A percentile compares a stretch with the other conserved stretches of the same genome.
phyloP scores from a whole-genome alignment of 805 yeast species.

The Ogataea thermomethanolica region DNA sequence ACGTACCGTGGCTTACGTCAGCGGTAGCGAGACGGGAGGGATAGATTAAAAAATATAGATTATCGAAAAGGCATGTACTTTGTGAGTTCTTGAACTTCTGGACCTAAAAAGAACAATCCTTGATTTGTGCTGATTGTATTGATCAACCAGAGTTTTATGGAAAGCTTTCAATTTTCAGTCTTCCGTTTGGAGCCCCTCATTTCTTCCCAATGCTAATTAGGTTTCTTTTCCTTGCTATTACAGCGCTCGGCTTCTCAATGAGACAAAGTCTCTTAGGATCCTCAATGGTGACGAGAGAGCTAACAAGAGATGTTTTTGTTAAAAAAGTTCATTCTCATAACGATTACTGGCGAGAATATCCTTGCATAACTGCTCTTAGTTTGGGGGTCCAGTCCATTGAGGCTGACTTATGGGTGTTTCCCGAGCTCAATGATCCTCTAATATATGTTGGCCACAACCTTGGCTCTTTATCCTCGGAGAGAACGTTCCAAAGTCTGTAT shows the following conservation, averaged over 20 bases:
- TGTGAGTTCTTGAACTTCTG: background rate
- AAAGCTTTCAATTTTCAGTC: too few relatives aligned
- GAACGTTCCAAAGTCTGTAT: constrained; percentile 49
- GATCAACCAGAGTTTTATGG: too few relatives aligned
- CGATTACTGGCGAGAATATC: constrained; percentile 52
- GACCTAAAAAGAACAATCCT: too few relatives aligned
- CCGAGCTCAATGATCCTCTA: constrained; percentile 19
- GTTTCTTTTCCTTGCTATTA: background rate
- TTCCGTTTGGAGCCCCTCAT: too few relatives aligned
- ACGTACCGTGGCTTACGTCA: background rate
- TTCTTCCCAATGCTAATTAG: background rate
- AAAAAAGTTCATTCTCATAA: constrained; percentile 50
- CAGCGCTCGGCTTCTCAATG: constrained; percentile 1
- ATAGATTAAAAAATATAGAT: background rate
- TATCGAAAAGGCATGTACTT: background rate
- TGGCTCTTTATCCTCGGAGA: constrained; percentile 40
- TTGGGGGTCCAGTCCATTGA: constrained; percentile 49
- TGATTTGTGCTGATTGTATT: too few relatives aligned
- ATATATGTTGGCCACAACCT: constrained; percentile 64
- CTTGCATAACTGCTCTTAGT: constrained; percentile 46
- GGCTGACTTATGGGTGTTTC: constrained; percentile 52
- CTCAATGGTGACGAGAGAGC: constrained; percentile 14
- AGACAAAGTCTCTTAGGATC: background rate
- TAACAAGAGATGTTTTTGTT: constrained; percentile 25
- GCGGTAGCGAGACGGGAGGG: background rate